Conservation (phyloP, 805 yeast species). For the Metschnikowia lachancei region DNA sequence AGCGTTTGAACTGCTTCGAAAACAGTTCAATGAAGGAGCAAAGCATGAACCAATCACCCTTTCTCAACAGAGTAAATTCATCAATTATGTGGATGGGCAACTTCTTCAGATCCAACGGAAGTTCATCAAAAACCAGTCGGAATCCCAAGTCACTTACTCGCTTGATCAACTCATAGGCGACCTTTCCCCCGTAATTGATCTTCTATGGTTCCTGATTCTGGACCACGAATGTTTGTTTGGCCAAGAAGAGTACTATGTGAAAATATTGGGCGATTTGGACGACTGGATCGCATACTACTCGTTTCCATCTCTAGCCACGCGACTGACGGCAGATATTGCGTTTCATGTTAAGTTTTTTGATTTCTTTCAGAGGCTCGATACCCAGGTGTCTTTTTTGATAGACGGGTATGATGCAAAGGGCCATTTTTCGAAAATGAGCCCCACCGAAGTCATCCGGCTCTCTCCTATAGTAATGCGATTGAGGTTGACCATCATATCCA, state of each 20-base stretch:
- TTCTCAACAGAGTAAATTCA: slow-evolving; percentile 52
- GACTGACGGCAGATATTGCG: neutral
- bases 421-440: slow-evolving; percentile 28
- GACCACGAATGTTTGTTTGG: slow-evolving; percentile 42
- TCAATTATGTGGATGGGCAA: slow-evolving; percentile 15
- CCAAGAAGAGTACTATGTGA: slow-evolving; percentile 59
- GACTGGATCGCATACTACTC: slow-evolving; percentile 50
- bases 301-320: slow-evolving; percentile 14
- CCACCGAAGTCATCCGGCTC: slow-evolving; percentile 53
- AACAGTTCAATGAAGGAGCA: slow-evolving; percentile 1
- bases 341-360: slow-evolving; percentile 21
- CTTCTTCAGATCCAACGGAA: slow-evolving; percentile 19
- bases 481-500: slow-evolving; percentile 38
- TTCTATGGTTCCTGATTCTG: slow-evolving; percentile 60
- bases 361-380: slow-evolving; percentile 40
- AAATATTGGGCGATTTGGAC: slow-evolving; percentile 62
- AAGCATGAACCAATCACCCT: slow-evolving; percentile 14
- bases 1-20: slow-evolving; percentile 19
- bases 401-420: slow-evolving; percentile 27
- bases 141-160: slow-evolving; percentile 19
- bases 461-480: slow-evolving; percentile 53
- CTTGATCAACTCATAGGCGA: slow-evolving; percentile 42
- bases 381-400: slow-evolving; percentile 25
- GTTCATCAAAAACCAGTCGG: slow-evolving; percentile 40
- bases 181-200: slow-evolving; percentile 46